These are phyloP conservation scores for Fraxinus albicans DNA, from an alignment of 305 asterid genomes.

Conservation along the genomic window DNA sequence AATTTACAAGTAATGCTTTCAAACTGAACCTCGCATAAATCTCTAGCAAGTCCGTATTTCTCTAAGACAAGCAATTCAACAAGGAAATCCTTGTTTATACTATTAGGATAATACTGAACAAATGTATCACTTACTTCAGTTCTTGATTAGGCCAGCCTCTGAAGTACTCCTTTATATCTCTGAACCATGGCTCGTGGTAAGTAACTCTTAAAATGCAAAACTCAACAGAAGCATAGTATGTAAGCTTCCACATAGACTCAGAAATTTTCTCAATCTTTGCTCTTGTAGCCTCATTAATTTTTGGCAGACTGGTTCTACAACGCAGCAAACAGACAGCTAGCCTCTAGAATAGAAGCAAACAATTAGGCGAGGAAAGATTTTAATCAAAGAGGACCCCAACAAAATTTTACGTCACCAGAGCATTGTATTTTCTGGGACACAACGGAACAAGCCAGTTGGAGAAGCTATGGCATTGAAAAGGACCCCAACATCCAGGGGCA, in stretches of 20 bases:
- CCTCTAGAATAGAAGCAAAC: constrained; percentile 43
- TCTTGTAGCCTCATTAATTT: constrained; percentile 46
- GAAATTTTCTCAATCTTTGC: constrained; percentile 40
- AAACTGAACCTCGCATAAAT: background rate
- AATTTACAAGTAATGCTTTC: background rate
- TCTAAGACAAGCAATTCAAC: background rate
- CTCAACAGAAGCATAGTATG: constrained; percentile 64
- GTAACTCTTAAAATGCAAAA: constrained; percentile 40
- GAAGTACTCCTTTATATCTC: constrained; percentile 43
- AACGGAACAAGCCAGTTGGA: background rate
- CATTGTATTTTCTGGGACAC: background rate
- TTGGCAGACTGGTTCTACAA: constrained; percentile 41
- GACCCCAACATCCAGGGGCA: no score
- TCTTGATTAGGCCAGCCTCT: constrained; percentile 80
- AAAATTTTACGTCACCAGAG: background rate
- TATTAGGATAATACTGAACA: background rate
- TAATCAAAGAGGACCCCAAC: background rate
- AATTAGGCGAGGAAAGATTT: constrained; percentile 16
- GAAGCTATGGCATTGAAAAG: background rate
- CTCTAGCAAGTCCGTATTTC: background rate
- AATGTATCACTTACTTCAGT: constrained; percentile 44
- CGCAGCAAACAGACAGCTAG: constrained; percentile 59
- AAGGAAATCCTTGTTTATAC: constrained; percentile 2
- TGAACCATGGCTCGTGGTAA: constrained; percentile 61
- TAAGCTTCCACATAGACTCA: constrained; percentile 72